Base-by-base conservation (phyloP, 2,329 filamentous ascomycete species). In the Neoascochyta sp. region DNA sequence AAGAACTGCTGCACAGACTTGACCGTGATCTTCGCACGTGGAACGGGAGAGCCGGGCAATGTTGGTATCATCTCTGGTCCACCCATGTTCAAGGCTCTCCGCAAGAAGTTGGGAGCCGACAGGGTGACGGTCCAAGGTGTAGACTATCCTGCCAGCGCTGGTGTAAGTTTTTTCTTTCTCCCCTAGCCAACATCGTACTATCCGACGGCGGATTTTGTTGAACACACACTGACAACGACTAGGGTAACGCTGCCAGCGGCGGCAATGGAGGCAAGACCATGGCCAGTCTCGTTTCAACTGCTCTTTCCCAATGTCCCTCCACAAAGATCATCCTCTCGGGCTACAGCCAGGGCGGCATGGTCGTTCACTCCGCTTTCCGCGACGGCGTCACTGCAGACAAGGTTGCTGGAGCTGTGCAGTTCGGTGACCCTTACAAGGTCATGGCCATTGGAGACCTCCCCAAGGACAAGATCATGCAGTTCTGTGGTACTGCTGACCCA, bases 11-110 rank as follows among this genome's bases (percentile, higher is more conserved):
- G 66, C 51, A 57, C 66, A 26, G 56, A 58, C 3, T 39, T 68
- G 41, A 68, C 66, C 3, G 54, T 68, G 29, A 63, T 68, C 29
- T 69, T 66, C 31, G 66, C 66, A 10, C 64, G 66, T 16, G 66
- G 66, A 11, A 68, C 63, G 2, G 50, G 45, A 8, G 67, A 69
- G 39, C 16, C 43, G 3, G 66, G 66, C 3, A 70, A 68, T 35
- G 65, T 70, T 45, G 67, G 67, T 6, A 48, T 46, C 1, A 50
- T 67, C 6, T 49, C 65, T 16, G 67, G 66, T 2, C 66, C 66
- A 2, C 54, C 60, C 3, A 55, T 61, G 49, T 45, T 60, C 29
- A 49, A 50, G 27, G 42, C 50, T 3, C 32, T 61, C 16, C 45
- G 54, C 15, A 16, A 26, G 17, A 49, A 54, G 39, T 32, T 60